Evolutionary conservation across 2,329 filamentous ascomycete species (phyloP).

Genomic region (Didymella pinodella): DNA sequence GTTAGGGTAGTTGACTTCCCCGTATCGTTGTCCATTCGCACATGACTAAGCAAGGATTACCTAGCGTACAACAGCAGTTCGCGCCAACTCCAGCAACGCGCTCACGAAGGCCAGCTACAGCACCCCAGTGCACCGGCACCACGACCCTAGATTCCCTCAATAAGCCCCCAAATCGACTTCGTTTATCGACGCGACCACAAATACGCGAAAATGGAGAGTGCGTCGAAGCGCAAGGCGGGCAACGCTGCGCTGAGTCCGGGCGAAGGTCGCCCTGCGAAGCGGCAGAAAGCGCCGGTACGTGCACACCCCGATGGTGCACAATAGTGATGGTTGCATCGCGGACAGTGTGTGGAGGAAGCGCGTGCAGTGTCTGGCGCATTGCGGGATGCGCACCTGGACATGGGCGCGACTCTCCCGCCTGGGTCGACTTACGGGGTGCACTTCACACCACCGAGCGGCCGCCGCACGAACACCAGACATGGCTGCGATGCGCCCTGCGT

Average conservation of each 20-base stretch:
- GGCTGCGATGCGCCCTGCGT: slow-evolving; percentile 27
- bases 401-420: slow-evolving; percentile 41
- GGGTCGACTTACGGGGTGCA: slow-evolving; percentile 43
- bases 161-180: slow-evolving; percentile 26
- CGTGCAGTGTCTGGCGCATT: slow-evolving; percentile 26
- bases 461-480: slow-evolving; percentile 17
- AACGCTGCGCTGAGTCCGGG: slow-evolving; percentile 58
- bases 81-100: slow-evolving; percentile 17
- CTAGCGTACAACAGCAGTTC: slow-evolving; percentile 16
- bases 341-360: slow-evolving; percentile 9
- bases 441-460: slow-evolving; percentile 37
- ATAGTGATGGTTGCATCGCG: slow-evolving; percentile 22
- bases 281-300: slow-evolving; percentile 67
- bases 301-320: slow-evolving; percentile 31
- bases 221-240: slow-evolving; percentile 65
- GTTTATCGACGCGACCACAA: slow-evolving; percentile 44
- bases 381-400: slow-evolving; percentile 40
- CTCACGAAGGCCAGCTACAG: slow-evolving; percentile 23
- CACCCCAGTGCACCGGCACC: slow-evolving; percentile 47
- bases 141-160: slow-evolving; percentile 27
- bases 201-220: slow-evolving; percentile 51
- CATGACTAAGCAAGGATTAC: slow-evolving; percentile 11
- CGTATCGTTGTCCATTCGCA: slow-evolving; percentile 1
- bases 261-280: slow-evolving; percentile 65
- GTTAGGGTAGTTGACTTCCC: neutral